Conservation (phyloP, 208 protist genomes). For the Porcisia hertigi region DNA sequence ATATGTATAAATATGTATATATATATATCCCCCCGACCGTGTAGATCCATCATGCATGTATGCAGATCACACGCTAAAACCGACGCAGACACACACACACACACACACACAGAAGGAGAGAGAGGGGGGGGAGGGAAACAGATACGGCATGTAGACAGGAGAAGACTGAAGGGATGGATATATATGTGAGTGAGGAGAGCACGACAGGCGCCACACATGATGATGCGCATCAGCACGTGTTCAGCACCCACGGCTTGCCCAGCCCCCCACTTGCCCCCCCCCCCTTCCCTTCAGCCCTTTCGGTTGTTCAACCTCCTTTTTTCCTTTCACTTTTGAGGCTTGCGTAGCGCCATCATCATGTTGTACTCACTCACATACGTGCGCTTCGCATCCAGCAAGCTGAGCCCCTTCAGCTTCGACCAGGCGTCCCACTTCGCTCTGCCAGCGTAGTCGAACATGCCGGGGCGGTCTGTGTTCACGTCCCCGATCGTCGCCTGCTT, state of each 20-base stretch:
- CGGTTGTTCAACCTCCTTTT: not conserved
- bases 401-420: slow-evolving; percentile 84
- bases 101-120: not conserved
- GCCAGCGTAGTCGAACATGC: slow-evolving; percentile 79
- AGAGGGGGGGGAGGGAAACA: not conserved
- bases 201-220: not conserved
- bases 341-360: slow-evolving; percentile 37
- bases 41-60: not conserved
- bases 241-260: no score
- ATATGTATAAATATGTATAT: not conserved
- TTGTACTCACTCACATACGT: slow-evolving; percentile 79
- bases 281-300: not conserved
- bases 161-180: not conserved
- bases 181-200: not conserved
- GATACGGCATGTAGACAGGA: not conserved
- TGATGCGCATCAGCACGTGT: not conserved
- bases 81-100: not conserved
- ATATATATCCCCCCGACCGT: not conserved
- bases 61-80: no score
- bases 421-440: slow-evolving; percentile 94
- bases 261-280: not conserved
- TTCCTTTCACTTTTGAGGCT: not conserved
- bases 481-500: slow-evolving; percentile 90
- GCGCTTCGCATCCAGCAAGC: slow-evolving; percentile 76
- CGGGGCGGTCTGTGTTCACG: slow-evolving; percentile 68